Percentiles rank a stretch among this genome's conserved stretches.
Evolutionary conservation across 768 basidiomycete genomes (phyloP).

Genomic region (Kwoniella dendrophila): DNA sequence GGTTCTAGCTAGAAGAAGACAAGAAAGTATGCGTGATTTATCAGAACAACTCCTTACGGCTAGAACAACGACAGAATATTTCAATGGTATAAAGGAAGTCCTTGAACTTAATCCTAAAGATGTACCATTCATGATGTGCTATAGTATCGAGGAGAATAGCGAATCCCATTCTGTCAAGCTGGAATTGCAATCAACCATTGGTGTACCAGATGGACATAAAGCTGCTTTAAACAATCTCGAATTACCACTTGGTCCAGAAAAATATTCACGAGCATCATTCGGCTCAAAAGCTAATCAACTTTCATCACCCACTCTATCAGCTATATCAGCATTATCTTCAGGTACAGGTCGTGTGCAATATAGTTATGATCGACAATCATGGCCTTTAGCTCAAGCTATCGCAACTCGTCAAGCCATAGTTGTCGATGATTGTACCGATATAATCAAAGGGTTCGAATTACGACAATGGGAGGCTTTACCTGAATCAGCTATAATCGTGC

Average conservation of each 20-base stretch:
- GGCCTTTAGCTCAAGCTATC: slow-evolving; percentile 34
- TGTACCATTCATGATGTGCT: slow-evolving; percentile 34
- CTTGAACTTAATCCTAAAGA: slow-evolving; percentile 26
- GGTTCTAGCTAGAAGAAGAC: slow-evolving; percentile 29
- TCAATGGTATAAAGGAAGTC: slow-evolving; percentile 22
- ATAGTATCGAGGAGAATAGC: slow-evolving; percentile 18
- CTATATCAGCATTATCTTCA: slow-evolving; percentile 16
- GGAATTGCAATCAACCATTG: slow-evolving; percentile 17
- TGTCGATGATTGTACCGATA: slow-evolving; percentile 31
- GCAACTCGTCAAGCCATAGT: slow-evolving; percentile 20
- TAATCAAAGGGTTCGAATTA: slow-evolving; percentile 30
- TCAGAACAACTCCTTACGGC: slow-evolving; percentile 21
- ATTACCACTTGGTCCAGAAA: not conserved
- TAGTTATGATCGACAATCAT: slow-evolving; percentile 17
- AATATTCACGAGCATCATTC: not conserved
- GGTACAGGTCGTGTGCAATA: slow-evolving; percentile 13
- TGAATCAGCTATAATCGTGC: slow-evolving; percentile 36
- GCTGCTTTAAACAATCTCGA: slow-evolving; percentile 6
- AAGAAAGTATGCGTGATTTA: slow-evolving; percentile 25
- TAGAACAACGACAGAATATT: slow-evolving; percentile 21
- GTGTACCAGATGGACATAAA: slow-evolving; percentile 26
- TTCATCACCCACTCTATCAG: slow-evolving; percentile 11
- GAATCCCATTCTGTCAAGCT: slow-evolving; percentile 9
- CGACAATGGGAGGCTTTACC: slow-evolving; percentile 40
- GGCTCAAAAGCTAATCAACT: not conserved